These are phyloP conservation scores for Scorias spongiosa DNA, from an alignment of 2,329 filamentous ascomycete species.

Conservation along the genomic window DNA sequence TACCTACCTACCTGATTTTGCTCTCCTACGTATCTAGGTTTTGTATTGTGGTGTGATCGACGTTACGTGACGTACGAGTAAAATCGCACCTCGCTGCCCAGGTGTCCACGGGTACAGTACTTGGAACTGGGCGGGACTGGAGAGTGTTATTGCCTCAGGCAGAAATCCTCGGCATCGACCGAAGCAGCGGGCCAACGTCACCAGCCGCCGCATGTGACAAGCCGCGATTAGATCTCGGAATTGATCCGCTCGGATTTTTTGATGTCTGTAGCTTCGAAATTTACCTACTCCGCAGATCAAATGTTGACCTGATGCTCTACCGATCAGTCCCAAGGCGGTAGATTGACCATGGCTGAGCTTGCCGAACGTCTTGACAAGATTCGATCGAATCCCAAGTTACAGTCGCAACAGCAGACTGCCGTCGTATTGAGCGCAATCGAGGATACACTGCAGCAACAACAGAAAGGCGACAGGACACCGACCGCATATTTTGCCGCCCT, in stretches of 20 bases:
- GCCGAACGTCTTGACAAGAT: constrained; percentile 95
- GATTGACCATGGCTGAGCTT: constrained; percentile 23
- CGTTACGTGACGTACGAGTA: too few species aligned
- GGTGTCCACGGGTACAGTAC: too few species aligned
- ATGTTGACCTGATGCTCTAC: neutral
- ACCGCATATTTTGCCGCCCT: constrained; percentile 96
- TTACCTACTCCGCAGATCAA: neutral
- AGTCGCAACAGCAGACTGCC: constrained; percentile 83
- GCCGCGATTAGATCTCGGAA: neutral
- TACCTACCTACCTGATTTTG: too few species aligned
- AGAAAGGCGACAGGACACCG: constrained; percentile 67
- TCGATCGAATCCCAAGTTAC: constrained; percentile 75
- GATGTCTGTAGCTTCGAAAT: neutral
- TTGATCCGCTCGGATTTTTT: neutral
- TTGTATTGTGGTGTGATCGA: too few species aligned
- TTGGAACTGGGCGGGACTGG: too few species aligned
- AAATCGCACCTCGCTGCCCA: too few species aligned
- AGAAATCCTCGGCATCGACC: too few species aligned
- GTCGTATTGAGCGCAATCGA: constrained; percentile 85
- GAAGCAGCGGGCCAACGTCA: too few species aligned
- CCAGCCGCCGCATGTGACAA: too few species aligned
- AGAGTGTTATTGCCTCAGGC: too few species aligned
- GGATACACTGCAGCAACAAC: constrained; percentile 76
- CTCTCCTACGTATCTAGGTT: too few species aligned
- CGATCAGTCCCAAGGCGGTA: neutral